Evolutionary conservation across 2,329 filamentous ascomycete species (phyloP).

Genomic region (Colletotrichum brevisporum): DNA sequence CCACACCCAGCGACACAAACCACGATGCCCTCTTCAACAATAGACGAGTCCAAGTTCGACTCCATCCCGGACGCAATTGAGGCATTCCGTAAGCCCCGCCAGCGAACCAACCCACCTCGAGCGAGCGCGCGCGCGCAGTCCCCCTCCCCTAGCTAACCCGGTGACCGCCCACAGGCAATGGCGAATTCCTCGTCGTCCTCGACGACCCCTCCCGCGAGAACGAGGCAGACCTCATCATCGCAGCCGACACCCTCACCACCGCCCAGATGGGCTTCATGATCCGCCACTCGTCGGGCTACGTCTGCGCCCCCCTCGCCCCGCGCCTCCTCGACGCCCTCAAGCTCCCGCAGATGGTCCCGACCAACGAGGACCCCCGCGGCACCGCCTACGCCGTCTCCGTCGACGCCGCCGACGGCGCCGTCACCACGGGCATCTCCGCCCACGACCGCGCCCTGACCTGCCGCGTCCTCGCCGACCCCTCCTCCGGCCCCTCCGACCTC

Average conservation of each 20-base stretch:
- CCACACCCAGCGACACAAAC: conserved; percentile 17
- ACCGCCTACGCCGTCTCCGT: conserved; percentile 95
- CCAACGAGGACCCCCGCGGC: conserved; percentile 83
- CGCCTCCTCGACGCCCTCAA: conserved; percentile 77
- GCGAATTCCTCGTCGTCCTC: conserved; percentile 96
- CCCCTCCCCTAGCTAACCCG: not conserved
- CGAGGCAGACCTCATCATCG: conserved; percentile 97
- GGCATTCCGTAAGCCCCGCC: conserved; percentile 70
- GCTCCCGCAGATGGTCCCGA: conserved; percentile 89
- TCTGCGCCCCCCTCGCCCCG: conserved; percentile 88
- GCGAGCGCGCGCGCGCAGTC: conserved; percentile 25
- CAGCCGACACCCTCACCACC: conserved; percentile 85
- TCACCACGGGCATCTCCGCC: conserved; percentile 92
- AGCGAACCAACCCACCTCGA: too few species aligned
- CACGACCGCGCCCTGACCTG: conserved; percentile 89
- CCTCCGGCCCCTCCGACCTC: conserved; percentile 72
- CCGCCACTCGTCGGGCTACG: conserved; percentile 88
- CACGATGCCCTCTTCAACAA: conserved; percentile 65
- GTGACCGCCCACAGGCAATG: conserved; percentile 68
- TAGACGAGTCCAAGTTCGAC: conserved; percentile 71
- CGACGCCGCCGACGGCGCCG: conserved; percentile 79
- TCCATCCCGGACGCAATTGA: conserved; percentile 75
- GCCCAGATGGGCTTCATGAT: conserved; percentile 97
- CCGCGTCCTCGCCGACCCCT: conserved; percentile 79
- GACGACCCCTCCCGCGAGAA: conserved; percentile 95